Conservation (phyloP, 441 rosid genomes). For the Erodium texanum region DNA sequence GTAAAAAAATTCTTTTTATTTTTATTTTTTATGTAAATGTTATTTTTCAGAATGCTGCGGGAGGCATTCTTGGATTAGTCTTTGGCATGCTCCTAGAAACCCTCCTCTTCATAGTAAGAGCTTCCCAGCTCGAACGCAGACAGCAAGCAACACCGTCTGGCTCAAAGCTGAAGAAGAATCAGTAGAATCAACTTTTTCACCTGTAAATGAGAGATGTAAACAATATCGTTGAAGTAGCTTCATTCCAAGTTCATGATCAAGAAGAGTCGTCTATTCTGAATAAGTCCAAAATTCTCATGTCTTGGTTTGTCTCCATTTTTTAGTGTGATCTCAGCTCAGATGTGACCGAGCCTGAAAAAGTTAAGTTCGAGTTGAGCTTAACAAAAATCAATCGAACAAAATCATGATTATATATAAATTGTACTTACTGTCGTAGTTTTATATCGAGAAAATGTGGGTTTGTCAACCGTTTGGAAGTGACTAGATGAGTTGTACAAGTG, state of each 20-base stretch:
- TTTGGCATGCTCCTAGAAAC: slow-evolving; percentile 84
- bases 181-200: slow-evolving; percentile 20
- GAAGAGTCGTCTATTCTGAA: background rate
- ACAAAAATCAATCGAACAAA: too few species aligned
- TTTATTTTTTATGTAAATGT: slow-evolving; percentile 10
- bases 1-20: too few species aligned
- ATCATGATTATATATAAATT: too few species aligned
- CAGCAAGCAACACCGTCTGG: slow-evolving; percentile 30
- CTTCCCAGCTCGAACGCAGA: slow-evolving; percentile 38
- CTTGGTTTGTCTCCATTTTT: too few species aligned
- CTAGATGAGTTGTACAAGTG: background rate
- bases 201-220: background rate
- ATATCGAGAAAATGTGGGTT: too few species aligned
- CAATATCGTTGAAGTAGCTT: background rate
- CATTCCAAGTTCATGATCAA: too few species aligned
- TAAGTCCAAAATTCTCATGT: too few species aligned
- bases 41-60: slow-evolving; percentile 61
- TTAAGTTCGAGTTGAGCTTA: too few species aligned
- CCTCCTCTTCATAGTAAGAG: slow-evolving; percentile 70
- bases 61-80: slow-evolving; percentile 87
- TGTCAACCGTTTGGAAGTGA: too few species aligned
- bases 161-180: slow-evolving; percentile 49
- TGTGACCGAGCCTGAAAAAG: too few species aligned
- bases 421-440: too few species aligned
- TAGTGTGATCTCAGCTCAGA: too few species aligned